Base-by-base conservation (phyloP, 805 yeast species). In the Teunomyces pallodes region DNA sequence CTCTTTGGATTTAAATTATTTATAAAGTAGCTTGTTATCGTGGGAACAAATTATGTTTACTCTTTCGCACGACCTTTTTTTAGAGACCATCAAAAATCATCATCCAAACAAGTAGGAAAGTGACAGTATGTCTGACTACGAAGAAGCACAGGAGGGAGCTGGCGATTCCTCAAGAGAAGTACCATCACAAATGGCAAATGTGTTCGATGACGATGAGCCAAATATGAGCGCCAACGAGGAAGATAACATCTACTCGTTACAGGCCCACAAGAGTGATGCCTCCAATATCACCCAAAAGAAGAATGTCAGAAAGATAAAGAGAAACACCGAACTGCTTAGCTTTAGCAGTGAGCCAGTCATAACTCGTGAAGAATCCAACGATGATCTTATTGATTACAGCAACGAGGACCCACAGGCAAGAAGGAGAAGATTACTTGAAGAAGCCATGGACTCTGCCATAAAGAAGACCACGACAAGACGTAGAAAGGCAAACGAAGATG, bases 401-500 rank as follows among this genome's bases (percentile, higher is more conserved):
- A 61, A 64, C 51, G 69, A 70, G 52, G 75, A 71, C 52, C 74
- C 76, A 13, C 60, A 58, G 13, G 45, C 61, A 10, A 57, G 84
- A 48, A 83, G 78, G 61, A 83, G 96, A 61, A 79, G 90, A 54
- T 83, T 81, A 53, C 76, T 94, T 53, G 98, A 94, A 66, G 92
- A 83, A 50, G 81, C 77, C 57, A 79, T 94, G 71, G 94, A 86
- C 54, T 81, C 83, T 36, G 85, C 96, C 1, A 68, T 92, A 52
- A 88, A 87, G 65, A 74, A 76, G 52, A 76, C 74, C 44, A 79
- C 85, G 16, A 76, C 79, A 14, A 77, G 79, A 53, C 77, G 85
- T 49, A 82, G 86, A 58, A 81, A 79, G 59, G 82, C 86, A 43
- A 92, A 87, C 58, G 98, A 94, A 58, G 96, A 90, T 61, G 99